Evolutionary conservation across 192 early-diverging fungal species (phyloP).

Genomic region (Coemansia sp.): DNA sequence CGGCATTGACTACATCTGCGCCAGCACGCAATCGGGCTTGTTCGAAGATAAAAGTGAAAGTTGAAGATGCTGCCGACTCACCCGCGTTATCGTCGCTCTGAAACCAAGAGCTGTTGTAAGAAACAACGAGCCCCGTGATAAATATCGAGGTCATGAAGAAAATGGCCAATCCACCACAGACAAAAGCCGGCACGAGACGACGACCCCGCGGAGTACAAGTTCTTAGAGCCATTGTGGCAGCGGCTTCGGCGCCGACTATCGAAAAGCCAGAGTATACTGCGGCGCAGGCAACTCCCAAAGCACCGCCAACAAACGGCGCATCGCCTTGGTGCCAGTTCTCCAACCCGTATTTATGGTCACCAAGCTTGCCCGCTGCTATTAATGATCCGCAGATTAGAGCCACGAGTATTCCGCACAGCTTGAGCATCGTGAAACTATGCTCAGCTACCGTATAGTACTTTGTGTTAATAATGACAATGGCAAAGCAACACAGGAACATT

Average conservation of each 20-base stretch:
- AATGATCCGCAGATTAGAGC: slow-evolving; percentile 20
- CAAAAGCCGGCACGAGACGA: slow-evolving; percentile 4
- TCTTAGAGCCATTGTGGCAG: slow-evolving; percentile 18
- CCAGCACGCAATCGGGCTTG: slow-evolving; percentile 16
- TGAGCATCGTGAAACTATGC: slow-evolving; percentile 16
- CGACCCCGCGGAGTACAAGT: slow-evolving; percentile 13
- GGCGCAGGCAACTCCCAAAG: slow-evolving; percentile 22
- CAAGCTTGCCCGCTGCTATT: slow-evolving; percentile 24
- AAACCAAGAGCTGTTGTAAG: slow-evolving; percentile 14
- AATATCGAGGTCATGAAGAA: slow-evolving; percentile 24
- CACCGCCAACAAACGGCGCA: slow-evolving; percentile 19
- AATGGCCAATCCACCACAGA: slow-evolving; percentile 12
- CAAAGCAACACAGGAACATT: slow-evolving; percentile 16
- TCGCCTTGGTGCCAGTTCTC: slow-evolving; percentile 26
- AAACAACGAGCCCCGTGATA: slow-evolving; percentile 23
- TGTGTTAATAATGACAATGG: slow-evolving; percentile 23
- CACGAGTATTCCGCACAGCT: slow-evolving; percentile 16
- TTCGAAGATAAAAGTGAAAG: slow-evolving; percentile 27
- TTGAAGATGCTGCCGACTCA: slow-evolving; percentile 13
- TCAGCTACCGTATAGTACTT: slow-evolving; percentile 21
- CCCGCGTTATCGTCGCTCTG: background rate
- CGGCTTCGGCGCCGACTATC: slow-evolving; percentile 16
- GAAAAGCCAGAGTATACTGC: slow-evolving; percentile 25
- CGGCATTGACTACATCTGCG: slow-evolving; percentile 23
- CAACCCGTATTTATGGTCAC: slow-evolving; percentile 24